A percentile compares a stretch with the other conserved stretches of the same genome.
Conservation (phyloP, 2,329 filamentous ascomycete species). For the Beauveria brongniartii region DNA sequence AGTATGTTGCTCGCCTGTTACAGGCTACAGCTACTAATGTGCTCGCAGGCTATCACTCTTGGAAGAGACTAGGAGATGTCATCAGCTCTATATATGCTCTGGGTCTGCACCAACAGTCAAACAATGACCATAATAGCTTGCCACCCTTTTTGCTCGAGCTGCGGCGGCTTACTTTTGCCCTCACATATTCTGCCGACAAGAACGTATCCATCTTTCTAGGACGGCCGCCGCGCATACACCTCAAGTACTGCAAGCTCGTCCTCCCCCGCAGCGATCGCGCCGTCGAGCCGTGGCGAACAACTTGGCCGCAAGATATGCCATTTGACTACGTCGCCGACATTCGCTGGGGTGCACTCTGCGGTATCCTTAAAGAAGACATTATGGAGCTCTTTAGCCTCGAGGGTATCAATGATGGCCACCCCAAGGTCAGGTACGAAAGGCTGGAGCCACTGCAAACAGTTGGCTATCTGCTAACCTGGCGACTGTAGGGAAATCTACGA, state of each 20-base stretch:
- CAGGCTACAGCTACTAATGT: neutral
- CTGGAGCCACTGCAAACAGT: neutral
- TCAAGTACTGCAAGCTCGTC: constrained; percentile 31
- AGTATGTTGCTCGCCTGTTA: constrained; percentile 22
- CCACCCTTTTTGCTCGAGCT: constrained; percentile 34
- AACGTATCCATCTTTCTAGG: constrained; percentile 41
- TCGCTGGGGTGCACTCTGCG: constrained; percentile 9
- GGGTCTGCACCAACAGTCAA: constrained; percentile 34
- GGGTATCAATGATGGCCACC: neutral
- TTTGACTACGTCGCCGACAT: constrained; percentile 12
- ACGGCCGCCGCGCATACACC: constrained; percentile 36
- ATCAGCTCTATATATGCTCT: constrained; percentile 37
- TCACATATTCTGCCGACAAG: constrained; percentile 38
- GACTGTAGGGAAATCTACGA: neutral
- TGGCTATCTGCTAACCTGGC: neutral
- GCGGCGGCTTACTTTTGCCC: constrained; percentile 31
- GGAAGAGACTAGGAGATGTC: constrained; percentile 38
- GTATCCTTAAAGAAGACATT: constrained; percentile 11
- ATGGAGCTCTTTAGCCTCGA: constrained; percentile 7
- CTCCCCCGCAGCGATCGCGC: constrained; percentile 9
- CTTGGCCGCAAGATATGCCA: constrained; percentile 7
- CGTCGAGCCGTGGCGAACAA: neutral
- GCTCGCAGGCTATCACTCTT: constrained; percentile 34
- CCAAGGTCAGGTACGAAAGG: constrained; percentile 6
- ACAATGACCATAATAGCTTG: constrained; percentile 14